Evolutionary conservation across 1,284 basidiomycete genomes (phyloP).

Genomic region (Fomitopsis palustris): DNA sequence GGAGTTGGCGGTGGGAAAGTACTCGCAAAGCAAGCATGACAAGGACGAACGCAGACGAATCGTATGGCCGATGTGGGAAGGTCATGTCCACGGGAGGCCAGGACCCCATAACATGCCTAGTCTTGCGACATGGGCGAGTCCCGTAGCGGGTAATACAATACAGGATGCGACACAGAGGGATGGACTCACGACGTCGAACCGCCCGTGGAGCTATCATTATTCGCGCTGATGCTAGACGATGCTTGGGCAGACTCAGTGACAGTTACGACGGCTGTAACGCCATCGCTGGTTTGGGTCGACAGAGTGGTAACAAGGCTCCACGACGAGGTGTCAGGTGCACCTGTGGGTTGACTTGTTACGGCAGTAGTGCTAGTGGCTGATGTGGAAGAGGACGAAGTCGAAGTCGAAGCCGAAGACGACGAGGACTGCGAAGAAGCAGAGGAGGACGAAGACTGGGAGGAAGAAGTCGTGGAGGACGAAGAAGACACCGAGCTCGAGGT

Average conservation of each 20-base stretch:
- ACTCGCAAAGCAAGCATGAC: neutral
- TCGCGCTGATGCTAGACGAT: neutral
- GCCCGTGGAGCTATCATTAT: neutral
- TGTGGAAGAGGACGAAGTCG: constrained; percentile 12
- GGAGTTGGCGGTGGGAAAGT: neutral
- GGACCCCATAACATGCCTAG: too few relatives aligned
- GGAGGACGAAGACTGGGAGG: neutral
- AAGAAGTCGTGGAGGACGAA: neutral
- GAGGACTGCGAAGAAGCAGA: constrained; percentile 8
- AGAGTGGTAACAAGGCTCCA: neutral
- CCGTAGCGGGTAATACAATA: too few relatives aligned
- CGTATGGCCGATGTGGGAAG: too few relatives aligned
- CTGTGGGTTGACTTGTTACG: constrained; percentile 5
- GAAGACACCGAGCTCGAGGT: neutral
- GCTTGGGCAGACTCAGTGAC: neutral
- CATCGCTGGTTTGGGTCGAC: neutral
- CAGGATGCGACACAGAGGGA: neutral
- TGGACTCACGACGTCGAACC: neutral
- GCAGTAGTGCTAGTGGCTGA: constrained; percentile 1
- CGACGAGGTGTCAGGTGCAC: constrained; percentile 9
- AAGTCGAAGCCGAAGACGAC: constrained; percentile 8
- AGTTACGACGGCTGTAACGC: neutral
- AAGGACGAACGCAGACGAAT: neutral
- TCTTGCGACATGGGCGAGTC: too few relatives aligned
- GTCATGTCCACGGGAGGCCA: too few relatives aligned